Evolutionary conservation across 176 grass and related monocot genomes (phyloP).

Genomic region (Coix lacrymajobi): DNA sequence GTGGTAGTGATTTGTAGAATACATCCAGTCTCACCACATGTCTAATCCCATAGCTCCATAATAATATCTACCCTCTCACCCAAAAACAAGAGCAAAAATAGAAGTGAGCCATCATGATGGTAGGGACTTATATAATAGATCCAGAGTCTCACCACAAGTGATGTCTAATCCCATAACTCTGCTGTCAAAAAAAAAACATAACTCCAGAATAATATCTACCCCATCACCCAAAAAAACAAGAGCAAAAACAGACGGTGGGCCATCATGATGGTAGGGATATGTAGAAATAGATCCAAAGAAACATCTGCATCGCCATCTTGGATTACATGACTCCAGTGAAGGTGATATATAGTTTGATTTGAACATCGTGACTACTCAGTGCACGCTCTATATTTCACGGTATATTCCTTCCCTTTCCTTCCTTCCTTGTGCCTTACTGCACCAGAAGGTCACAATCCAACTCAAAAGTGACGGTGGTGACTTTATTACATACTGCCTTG

Average conservation of each 20-base stretch:
- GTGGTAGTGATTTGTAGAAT: background rate
- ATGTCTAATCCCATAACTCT: background rate
- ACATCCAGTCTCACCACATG: background rate
- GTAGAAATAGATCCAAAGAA: background rate
- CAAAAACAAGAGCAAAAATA: background rate
- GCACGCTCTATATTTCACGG: conserved; percentile 26
- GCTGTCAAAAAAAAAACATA: background rate
- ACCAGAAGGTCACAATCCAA: background rate
- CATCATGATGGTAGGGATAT: background rate
- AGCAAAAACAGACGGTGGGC: background rate
- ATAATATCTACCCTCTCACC: background rate
- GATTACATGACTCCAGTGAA: conserved; percentile 11
- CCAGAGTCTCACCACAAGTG: background rate
- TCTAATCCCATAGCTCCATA: background rate
- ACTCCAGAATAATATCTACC: background rate
- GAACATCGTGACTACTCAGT: conserved; percentile 29
- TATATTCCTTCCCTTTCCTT: background rate
- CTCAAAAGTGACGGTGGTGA: background rate
- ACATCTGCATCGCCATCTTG: background rate
- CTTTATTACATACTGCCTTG: conserved; percentile 34
- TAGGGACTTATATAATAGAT: background rate
- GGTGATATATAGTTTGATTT: conserved; percentile 8
- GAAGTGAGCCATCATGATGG: background rate
- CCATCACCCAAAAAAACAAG: background rate
- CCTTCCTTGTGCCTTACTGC: conserved; percentile 8